A percentile compares a stretch with the other conserved stretches of the same genome.
Conservation (phyloP, 148 eudicot species). For the Rhododendron simsii region DNA sequence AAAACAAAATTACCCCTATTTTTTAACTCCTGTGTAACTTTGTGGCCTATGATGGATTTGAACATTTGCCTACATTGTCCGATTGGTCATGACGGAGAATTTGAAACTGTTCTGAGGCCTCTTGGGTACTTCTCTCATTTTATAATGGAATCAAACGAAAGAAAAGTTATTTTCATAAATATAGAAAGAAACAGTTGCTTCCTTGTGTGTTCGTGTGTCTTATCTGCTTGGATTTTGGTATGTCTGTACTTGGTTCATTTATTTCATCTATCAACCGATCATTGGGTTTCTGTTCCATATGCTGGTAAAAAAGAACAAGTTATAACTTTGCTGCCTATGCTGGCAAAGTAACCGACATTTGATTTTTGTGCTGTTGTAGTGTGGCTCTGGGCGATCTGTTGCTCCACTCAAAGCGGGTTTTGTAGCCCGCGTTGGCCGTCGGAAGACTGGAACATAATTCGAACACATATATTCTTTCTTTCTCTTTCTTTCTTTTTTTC, state of each 20-base stretch:
- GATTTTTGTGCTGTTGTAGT: slow-evolving; percentile 27
- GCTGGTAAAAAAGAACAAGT: too few relatives aligned
- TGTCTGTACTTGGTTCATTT: neutral
- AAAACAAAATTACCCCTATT: neutral
- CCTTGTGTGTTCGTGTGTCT: neutral
- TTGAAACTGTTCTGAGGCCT: neutral
- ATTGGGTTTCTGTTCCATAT: neutral
- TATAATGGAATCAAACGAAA: neutral
- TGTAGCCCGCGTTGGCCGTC: slow-evolving; percentile 47
- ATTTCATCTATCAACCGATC: neutral
- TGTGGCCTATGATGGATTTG: slow-evolving; percentile 5
- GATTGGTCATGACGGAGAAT: slow-evolving; percentile 3
- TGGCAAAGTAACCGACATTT: neutral
- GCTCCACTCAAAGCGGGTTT: slow-evolving; percentile 58
- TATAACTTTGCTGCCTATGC: neutral
- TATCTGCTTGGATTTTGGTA: neutral
- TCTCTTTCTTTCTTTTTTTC: neutral
- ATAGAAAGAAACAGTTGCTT: neutral
- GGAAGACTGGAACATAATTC: slow-evolving; percentile 38
- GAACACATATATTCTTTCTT: neutral
- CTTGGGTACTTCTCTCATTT: neutral
- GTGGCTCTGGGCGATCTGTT: slow-evolving; percentile 67
- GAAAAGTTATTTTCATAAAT: too few relatives aligned
- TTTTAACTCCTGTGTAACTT: neutral
- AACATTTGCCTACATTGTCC: slow-evolving; percentile 22